These are phyloP conservation scores for Trichoderma brevicompactum DNA, from an alignment of 2,329 filamentous ascomycete species.

Conservation along the genomic window DNA sequence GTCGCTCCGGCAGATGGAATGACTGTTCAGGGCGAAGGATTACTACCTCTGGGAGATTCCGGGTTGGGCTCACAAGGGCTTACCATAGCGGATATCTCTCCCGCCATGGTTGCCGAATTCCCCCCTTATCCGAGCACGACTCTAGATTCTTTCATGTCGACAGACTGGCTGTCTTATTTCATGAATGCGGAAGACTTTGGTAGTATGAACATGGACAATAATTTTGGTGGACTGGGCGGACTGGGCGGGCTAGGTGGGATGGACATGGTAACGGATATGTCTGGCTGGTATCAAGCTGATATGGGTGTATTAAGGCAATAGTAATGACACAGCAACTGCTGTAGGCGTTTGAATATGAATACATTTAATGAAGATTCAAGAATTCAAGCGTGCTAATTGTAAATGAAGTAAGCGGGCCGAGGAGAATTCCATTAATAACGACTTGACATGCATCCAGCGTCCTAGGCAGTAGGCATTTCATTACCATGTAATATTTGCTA, in stretches of 20 bases:
- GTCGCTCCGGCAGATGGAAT: conserved; percentile 1
- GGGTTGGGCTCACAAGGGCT: neutral
- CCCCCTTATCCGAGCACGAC: conserved; percentile 11
- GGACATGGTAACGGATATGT: neutral
- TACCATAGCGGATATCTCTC: neutral
- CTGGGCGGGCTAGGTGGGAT: neutral
- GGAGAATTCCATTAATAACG: too few relatives aligned
- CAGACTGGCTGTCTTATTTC: conserved; percentile 24
- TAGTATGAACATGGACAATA: conserved; percentile 12
- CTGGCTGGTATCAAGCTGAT: conserved; percentile 19
- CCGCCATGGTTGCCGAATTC: conserved; percentile 13
- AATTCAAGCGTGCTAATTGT: too few relatives aligned
- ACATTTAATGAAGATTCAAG: neutral
- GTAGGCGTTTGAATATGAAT: neutral
- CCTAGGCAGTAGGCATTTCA: too few relatives aligned
- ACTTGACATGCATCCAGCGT: too few relatives aligned
- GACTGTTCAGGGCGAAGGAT: neutral
- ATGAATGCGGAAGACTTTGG: conserved; percentile 25
- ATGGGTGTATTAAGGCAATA: conserved; percentile 6
- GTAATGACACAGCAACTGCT: neutral
- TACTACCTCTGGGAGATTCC: neutral
- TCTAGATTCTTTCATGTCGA: conserved; percentile 21
- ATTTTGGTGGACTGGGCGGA: neutral
- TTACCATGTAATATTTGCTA: too few relatives aligned
- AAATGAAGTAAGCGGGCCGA: too few relatives aligned